A percentile compares a stretch with the other conserved stretches of the same genome.
Conservation (phyloP, 768 basidiomycete species). For the Gymnopilus dilepis region DNA sequence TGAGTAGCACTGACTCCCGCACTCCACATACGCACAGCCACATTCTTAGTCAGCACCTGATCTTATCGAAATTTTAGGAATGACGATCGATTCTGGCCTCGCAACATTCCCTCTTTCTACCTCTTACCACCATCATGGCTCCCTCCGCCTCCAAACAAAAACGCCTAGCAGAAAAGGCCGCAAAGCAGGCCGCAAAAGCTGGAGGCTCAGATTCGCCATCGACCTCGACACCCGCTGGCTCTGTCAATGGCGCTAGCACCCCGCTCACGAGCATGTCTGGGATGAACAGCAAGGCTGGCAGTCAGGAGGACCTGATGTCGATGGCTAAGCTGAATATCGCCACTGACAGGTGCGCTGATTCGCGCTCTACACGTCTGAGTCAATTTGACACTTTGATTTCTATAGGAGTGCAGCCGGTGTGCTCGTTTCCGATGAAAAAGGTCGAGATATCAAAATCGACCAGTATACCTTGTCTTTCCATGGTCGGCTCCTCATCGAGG, state of each 20-base stretch:
- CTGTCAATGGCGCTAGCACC: slow-evolving; percentile 69
- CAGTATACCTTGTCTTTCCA: slow-evolving; percentile 97
- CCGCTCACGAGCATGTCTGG: slow-evolving; percentile 86
- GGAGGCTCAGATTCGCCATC: slow-evolving; percentile 52
- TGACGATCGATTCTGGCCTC: neutral
- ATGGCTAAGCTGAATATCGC: slow-evolving; percentile 93
- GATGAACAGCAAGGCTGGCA: slow-evolving; percentile 78
- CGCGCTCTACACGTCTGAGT: neutral
- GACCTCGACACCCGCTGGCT: slow-evolving; percentile 65
- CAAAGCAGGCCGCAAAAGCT: slow-evolving; percentile 64
- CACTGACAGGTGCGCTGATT: slow-evolving; percentile 75
- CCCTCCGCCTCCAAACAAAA: slow-evolving; percentile 91
- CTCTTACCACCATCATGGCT: slow-evolving; percentile 49
- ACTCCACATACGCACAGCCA: slow-evolving; percentile 15
- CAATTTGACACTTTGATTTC: slow-evolving; percentile 14
- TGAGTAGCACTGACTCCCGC: neutral
- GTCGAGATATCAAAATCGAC: slow-evolving; percentile 97
- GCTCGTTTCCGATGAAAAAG: slow-evolving; percentile 88
- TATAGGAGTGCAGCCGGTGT: slow-evolving; percentile 89
- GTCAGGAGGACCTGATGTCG: slow-evolving; percentile 76
- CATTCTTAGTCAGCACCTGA: slow-evolving; percentile 36
- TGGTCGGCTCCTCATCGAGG: slow-evolving; percentile 59
- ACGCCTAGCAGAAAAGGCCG: slow-evolving; percentile 92
- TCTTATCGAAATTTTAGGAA: slow-evolving; percentile 40
- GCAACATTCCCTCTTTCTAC: neutral